phyloP scores from a whole-genome alignment of 768 basidiomycete species.

The Dioszegia aurantiaca region DNA sequence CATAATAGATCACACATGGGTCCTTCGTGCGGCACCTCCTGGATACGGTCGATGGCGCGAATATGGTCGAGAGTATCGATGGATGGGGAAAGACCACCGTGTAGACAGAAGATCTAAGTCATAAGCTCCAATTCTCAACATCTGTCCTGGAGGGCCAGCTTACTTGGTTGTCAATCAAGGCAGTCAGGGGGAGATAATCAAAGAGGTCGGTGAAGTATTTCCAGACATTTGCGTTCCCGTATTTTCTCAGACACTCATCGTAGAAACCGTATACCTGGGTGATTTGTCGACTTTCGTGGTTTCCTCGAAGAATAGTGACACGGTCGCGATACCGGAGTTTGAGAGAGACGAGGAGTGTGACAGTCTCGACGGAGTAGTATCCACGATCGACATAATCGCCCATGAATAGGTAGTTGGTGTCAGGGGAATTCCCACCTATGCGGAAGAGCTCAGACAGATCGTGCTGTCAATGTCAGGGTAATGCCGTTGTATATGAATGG shows the following conservation, averaged over 20 bases:
- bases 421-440: conserved; percentile 97
- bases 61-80: conserved; percentile 99
- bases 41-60: conserved; percentile 95
- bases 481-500: not conserved
- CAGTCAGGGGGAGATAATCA: conserved; percentile 94
- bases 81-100: conserved; percentile 95
- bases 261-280: conserved; percentile 99
- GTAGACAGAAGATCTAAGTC: conserved; percentile 93
- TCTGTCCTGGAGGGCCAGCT: conserved; percentile 51
- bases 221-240: conserved; percentile 99
- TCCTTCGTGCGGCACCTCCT: conserved; percentile 98
- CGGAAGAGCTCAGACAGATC: conserved; percentile 98
- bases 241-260: conserved; percentile 98
- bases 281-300: conserved; percentile 99
- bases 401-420: conserved; percentile 99
- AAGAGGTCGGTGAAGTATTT: conserved; percentile 98
- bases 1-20: conserved; percentile 99
- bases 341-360: conserved; percentile 91
- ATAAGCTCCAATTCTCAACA: not conserved
- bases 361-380: conserved; percentile 98
- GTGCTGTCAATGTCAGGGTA: conserved; percentile 64
- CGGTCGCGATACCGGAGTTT: conserved; percentile 98
- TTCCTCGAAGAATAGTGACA: conserved; percentile 94
- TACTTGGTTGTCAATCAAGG: conserved; percentile 98
- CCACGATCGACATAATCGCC: conserved; percentile 99